Conservation (phyloP, 768 basidiomycete species). For the Tylopilus plumbeoviolaceoides region DNA sequence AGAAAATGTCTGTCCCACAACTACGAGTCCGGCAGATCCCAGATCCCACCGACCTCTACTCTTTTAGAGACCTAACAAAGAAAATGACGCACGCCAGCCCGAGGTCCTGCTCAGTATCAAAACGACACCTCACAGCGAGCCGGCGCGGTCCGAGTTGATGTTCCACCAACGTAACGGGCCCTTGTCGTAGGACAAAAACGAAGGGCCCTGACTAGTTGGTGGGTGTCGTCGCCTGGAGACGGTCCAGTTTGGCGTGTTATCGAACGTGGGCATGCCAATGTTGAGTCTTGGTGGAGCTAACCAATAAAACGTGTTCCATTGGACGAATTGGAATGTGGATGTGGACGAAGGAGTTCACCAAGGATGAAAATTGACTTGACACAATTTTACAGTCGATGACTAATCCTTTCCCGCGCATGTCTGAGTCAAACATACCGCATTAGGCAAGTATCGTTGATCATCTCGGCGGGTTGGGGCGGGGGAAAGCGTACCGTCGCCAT, state of each 20-base stretch:
- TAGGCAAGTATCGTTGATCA: conserved; percentile 24
- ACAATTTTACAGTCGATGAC: conserved; percentile 21
- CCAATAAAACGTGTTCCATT: too few relatives aligned
- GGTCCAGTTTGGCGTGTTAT: neutral
- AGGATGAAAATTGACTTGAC: neutral
- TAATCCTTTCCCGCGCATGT: conserved; percentile 18
- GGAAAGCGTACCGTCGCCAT: neutral
- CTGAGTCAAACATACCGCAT: neutral
- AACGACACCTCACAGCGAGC: conserved; percentile 52
- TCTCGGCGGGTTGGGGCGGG: neutral
- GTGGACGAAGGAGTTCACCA: neutral
- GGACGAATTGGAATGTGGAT: neutral
- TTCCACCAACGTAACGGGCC: conserved; percentile 78
- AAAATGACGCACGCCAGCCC: conserved; percentile 35
- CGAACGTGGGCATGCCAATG: neutral
- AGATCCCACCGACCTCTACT: conserved; percentile 49
- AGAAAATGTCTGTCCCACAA: conserved; percentile 60
- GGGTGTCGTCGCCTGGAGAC: conserved; percentile 14
- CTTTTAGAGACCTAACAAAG: conserved; percentile 44
- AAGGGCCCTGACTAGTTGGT: conserved; percentile 63
- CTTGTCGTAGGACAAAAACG: conserved; percentile 40
- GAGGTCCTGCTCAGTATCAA: conserved; percentile 48
- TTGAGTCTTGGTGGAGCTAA: too few relatives aligned
- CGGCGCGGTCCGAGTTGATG: conserved; percentile 37
- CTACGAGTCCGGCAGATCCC: conserved; percentile 49